Evolutionary conservation across 129 eudicot genomes (phyloP), one percentile per base, ranked within the genome.

Genomic region (Arctium minus): DNA sequence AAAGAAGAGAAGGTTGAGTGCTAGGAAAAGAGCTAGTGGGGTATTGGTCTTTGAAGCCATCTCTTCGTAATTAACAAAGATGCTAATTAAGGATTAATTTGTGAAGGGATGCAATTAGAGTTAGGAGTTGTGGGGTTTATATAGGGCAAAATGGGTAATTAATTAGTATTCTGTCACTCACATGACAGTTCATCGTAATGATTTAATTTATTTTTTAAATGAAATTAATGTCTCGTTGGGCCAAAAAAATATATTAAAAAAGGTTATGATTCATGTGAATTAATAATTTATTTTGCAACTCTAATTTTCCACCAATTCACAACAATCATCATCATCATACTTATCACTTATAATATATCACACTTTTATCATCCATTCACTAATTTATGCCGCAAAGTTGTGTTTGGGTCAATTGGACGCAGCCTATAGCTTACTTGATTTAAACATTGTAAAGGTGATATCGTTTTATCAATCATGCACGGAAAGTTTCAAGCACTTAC

Each of bases 1-100:
- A 69, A 90, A 92, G 75, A 87, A 87, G 30, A 90, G 74, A 48
- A 92, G 86, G 86, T 90, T 92, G 11, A 92, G 86, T 38, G 83
- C 70, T 40, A 88, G 76, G 56, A 86, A 86, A 79, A 88, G 86
- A 37, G 87, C 85, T 42, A 88, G 42, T 30, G 85, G 40, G 31
- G 83, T 39, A 18, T 62, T 80, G 74, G 32, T 65, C 60, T 83
- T 85, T 11, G 88, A 86, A 80, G 79, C 86, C 91, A 88, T 88
- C 13, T 13, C 53, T 70, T 69, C 1, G 44, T 35, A 17, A 46
- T 76, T 80, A 32, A 42, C 77, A 7, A 73, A 22, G 40, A 48
- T 29, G 8, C 0, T 6, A 40, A 6, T 36, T 40, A 6, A 15
- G 36, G 48, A 75, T 8, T 44, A 36, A 76, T 5, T 30, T 18